Evolutionary conservation across 257 asterid species (phyloP).

Genomic region (Solanum chmielewskii): DNA sequence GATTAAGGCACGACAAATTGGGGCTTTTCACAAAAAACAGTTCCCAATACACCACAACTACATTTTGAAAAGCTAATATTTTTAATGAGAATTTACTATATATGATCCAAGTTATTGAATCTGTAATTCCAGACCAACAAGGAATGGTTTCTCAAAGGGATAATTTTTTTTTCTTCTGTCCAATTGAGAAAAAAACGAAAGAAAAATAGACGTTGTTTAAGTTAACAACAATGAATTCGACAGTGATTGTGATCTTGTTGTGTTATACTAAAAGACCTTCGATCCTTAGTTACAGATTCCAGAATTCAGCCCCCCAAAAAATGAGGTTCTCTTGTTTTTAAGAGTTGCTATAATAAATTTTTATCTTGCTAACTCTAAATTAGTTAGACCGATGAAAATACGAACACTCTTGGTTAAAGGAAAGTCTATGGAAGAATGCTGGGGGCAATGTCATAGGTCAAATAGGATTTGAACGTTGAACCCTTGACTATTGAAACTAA

Average conservation of each 20-base stretch:
- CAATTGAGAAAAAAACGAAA: neutral
- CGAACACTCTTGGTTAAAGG: neutral
- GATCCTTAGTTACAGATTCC: neutral
- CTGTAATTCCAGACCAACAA: neutral
- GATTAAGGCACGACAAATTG: neutral
- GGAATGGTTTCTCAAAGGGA: neutral
- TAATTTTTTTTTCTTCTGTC: neutral
- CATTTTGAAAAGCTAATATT: neutral
- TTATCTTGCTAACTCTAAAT: neutral
- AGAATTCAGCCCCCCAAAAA: neutral
- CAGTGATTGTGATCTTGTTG: neutral
- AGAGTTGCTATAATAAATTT: neutral
- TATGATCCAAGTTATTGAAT: neutral
- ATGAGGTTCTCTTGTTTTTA: neutral
- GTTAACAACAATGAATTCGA: neutral
- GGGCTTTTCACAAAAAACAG: neutral
- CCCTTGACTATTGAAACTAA: neutral
- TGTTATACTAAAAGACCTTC: neutral
- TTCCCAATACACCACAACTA: neutral
- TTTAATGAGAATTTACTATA: neutral
- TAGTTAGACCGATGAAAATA: neutral
- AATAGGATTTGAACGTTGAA: neutral
- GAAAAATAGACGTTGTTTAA: neutral
- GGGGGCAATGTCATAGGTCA: too few relatives aligned
- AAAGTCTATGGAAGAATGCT: neutral